Percentiles rank a stretch among this genome's conserved stretches.
Conservation (phyloP, 2,329 filamentous ascomycete genomes). For the Piedraia hortae region DNA sequence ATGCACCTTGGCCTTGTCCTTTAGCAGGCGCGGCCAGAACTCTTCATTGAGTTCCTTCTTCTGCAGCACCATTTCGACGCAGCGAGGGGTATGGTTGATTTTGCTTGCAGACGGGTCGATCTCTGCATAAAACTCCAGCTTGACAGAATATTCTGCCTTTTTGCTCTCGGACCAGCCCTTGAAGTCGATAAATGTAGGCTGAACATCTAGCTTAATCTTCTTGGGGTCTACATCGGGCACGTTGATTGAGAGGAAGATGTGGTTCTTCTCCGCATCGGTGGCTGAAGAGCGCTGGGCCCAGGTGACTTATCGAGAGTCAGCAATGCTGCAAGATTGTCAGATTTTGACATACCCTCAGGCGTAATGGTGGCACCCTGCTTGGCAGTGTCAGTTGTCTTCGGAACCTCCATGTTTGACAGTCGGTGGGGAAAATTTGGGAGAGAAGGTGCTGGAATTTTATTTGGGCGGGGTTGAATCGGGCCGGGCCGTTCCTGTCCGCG, state of each 20-base stretch:
- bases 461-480: too few species aligned
- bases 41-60: constrained; percentile 93
- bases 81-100: constrained; percentile 65
- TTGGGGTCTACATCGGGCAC: constrained; percentile 57
- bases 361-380: constrained; percentile 10
- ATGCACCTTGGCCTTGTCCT: constrained; percentile 69
- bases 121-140: constrained; percentile 69
- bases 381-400: constrained; percentile 8
- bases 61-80: constrained; percentile 68
- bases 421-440: too few species aligned
- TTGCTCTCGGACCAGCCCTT: constrained; percentile 57
- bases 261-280: constrained; percentile 63
- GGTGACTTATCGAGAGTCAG: constrained; percentile 27
- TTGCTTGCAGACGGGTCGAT: constrained; percentile 68
- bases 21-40: constrained; percentile 87
- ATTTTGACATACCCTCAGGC: constrained; percentile 11
- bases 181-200: constrained; percentile 52
- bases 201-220: constrained; percentile 58
- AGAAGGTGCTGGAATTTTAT: too few species aligned
- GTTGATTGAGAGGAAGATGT: constrained; percentile 75
- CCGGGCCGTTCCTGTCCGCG: too few species aligned
- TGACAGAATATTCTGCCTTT: constrained; percentile 65
- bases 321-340: constrained; percentile 1
- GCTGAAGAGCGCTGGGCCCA: constrained; percentile 91
- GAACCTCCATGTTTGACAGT: constrained; percentile 6